These are phyloP conservation scores for Pseudogymnoascus sp. DNA, from an alignment of 2,329 filamentous ascomycete genomes.

Conservation along the genomic window DNA sequence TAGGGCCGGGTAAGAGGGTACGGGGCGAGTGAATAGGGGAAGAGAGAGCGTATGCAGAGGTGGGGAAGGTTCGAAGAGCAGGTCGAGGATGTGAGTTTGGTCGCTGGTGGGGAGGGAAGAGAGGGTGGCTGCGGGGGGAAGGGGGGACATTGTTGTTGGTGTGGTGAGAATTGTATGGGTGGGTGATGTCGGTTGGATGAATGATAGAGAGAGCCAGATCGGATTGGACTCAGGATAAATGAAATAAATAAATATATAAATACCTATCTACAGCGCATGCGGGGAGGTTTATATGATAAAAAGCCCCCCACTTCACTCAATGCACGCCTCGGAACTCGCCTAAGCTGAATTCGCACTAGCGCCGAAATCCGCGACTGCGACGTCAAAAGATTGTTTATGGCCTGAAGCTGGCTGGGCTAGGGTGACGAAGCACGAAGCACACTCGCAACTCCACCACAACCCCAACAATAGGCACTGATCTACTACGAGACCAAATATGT, in stretches of 20 bases:
- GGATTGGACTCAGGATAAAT: not conserved
- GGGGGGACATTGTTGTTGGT: not conserved
- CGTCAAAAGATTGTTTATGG: constrained; percentile 7
- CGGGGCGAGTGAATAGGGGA: constrained; percentile 50
- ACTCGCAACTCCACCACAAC: constrained; percentile 3
- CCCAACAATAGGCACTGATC: not conserved
- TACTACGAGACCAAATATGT: constrained; percentile 38
- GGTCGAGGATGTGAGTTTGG: constrained; percentile 45
- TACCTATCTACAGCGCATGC: not conserved
- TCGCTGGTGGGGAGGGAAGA: not conserved
- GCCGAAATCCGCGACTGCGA: constrained; percentile 3
- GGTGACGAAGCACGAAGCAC: constrained; percentile 1
- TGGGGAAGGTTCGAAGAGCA: constrained; percentile 75
- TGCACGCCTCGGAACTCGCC: constrained; percentile 5
- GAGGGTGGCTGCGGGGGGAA: not conserved
- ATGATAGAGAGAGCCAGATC: not conserved
- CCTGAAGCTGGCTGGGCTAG: constrained; percentile 3
- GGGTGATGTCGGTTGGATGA: not conserved
- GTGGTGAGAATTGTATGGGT: not conserved
- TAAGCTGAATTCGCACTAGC: constrained; percentile 4
- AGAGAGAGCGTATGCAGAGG: constrained; percentile 65
- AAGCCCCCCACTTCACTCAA: not conserved
- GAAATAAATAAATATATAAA: not conserved
- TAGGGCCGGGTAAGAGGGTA: constrained; percentile 60
- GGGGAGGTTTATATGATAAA: constrained; percentile 8